Conservation (phyloP, 148 eudicot species). For the Chenopodium quinoa region DNA sequence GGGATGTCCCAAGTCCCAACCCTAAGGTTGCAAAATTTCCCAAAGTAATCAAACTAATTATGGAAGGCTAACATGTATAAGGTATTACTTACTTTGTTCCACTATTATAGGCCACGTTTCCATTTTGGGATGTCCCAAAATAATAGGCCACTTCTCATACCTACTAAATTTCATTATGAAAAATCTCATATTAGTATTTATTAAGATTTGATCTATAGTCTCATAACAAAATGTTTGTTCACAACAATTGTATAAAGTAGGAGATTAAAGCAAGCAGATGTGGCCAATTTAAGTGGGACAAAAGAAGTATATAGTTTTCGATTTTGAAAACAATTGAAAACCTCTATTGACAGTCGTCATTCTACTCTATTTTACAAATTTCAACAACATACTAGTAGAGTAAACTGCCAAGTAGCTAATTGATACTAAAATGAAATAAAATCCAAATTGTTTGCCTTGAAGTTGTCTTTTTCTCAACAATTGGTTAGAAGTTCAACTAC, state of each 20-base stretch:
- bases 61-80: background rate
- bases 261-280: too few relatives aligned
- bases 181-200: too few relatives aligned
- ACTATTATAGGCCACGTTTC: too few relatives aligned
- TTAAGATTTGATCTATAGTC: too few relatives aligned
- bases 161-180: too few relatives aligned
- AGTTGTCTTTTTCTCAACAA: background rate
- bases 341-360: background rate
- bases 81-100: background rate
- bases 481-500: background rate
- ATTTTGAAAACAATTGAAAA: background rate
- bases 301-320: too few relatives aligned
- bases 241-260: too few relatives aligned
- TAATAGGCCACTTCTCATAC: too few relatives aligned
- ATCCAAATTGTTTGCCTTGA: background rate
- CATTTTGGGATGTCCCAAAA: too few relatives aligned
- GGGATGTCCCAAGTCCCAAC: background rate
- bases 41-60: background rate
- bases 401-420: background rate
- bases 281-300: too few relatives aligned
- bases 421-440: background rate
- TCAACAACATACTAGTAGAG: background rate
- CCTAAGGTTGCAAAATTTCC: background rate
- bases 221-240: too few relatives aligned
- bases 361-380: background rate